Conservation (phyloP, 2,329 filamentous ascomycete genomes). For the Diplocarpon rosae region DNA sequence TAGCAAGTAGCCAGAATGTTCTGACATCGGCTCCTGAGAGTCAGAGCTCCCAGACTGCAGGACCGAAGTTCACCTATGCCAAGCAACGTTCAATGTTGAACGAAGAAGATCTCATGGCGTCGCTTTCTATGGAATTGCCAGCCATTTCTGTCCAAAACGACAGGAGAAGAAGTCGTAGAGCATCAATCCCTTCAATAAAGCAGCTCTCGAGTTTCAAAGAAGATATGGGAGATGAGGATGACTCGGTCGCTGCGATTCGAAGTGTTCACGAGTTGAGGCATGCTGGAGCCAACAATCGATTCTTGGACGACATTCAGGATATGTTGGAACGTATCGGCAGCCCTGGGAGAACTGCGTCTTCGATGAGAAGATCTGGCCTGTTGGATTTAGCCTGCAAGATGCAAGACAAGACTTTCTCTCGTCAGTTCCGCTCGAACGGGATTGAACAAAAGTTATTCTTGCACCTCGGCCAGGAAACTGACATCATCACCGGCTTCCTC, state of each 20-base stretch:
- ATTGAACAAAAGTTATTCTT: constrained; percentile 59
- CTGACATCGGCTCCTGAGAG: constrained; percentile 12
- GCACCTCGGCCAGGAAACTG: constrained; percentile 46
- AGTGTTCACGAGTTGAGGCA: constrained; percentile 56
- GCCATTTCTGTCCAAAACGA: constrained; percentile 10
- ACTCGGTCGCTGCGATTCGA: constrained; percentile 36
- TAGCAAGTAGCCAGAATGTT: not conserved
- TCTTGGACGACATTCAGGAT: constrained; percentile 55
- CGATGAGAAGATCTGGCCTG: constrained; percentile 45
- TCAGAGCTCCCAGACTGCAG: constrained; percentile 21
- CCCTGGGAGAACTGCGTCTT: constrained; percentile 36
- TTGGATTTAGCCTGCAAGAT: constrained; percentile 50
- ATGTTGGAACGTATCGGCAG: constrained; percentile 48
- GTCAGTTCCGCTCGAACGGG: constrained; percentile 63
- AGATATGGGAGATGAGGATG: constrained; percentile 22
- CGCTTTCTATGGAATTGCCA: constrained; percentile 24
- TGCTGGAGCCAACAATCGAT: constrained; percentile 55
- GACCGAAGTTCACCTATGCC: constrained; percentile 27
- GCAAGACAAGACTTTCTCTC: constrained; percentile 50
- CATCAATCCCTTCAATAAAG: constrained; percentile 20
- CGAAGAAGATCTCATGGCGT: constrained; percentile 25
- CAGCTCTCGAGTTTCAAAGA: constrained; percentile 23
- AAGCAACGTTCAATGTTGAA: constrained; percentile 27
- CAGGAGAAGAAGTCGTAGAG: constrained; percentile 17
- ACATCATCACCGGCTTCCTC: constrained; percentile 51